These are phyloP conservation scores for Trifolium dubium DNA, from an alignment of 306 rosid species.

Conservation along the genomic window DNA sequence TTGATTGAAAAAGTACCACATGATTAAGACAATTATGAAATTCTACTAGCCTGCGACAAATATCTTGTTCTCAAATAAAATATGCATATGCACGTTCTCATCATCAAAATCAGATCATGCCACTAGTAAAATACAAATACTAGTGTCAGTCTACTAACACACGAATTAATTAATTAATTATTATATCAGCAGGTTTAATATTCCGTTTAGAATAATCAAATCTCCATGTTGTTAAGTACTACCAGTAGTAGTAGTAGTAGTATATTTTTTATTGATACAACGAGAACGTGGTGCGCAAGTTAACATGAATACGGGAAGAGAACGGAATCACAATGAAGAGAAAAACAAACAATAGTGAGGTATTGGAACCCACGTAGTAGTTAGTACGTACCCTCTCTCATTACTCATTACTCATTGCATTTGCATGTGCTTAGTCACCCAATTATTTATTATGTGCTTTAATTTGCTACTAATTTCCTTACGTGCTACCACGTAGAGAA, in stretches of 20 bases:
- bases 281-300: constrained; percentile 35
- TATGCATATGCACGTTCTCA: too few relatives aligned
- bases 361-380: background rate
- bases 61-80: too few relatives aligned
- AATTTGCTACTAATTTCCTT: background rate
- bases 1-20: background rate
- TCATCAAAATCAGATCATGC: too few relatives aligned
- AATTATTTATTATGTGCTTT: background rate
- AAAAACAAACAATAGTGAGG: background rate
- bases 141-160: too few relatives aligned
- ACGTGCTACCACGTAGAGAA: background rate
- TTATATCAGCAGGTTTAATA: background rate
- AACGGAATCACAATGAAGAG: constrained; percentile 13
- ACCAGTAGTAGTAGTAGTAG: background rate
- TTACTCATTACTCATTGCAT: constrained; percentile 10
- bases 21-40: background rate
- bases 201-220: constrained; percentile 9
- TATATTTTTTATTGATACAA: constrained; percentile 15
- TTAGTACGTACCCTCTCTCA: background rate
- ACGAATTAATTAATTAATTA: constrained; percentile 4
- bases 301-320: constrained; percentile 13
- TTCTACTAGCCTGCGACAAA: background rate
- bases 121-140: too few relatives aligned
- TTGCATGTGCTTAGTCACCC: constrained; percentile 34
- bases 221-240: background rate